Evolutionary conservation across 768 basidiomycete species (phyloP).

Genomic region (Mycena indigotica): DNA sequence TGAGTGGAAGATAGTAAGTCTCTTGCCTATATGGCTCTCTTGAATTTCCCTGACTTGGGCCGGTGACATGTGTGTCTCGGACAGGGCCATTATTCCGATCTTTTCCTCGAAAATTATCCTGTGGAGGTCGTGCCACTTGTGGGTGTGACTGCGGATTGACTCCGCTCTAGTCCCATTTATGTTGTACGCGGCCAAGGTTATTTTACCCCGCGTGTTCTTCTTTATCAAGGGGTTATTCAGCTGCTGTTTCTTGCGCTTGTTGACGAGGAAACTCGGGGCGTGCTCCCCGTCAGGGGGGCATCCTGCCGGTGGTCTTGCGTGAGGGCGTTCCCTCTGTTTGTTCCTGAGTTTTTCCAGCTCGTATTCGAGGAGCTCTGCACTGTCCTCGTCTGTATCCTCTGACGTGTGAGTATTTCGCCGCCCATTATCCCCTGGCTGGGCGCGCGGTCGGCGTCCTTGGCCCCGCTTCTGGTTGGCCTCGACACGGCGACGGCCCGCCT

Average conservation of each 20-base stretch:
- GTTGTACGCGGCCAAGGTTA: neutral
- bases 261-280: constrained; percentile 5
- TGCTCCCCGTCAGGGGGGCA: constrained; percentile 3
- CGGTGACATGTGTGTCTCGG: constrained; percentile 5
- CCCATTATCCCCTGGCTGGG: no score
- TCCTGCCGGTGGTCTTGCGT: neutral
- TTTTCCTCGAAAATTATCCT: constrained; percentile 6
- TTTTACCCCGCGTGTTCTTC: neutral
- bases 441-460: no score
- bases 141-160: neutral
- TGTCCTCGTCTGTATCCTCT: neutral
- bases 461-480: no score
- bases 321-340: neutral
- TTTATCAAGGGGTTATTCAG: neutral
- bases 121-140: constrained; percentile 12
- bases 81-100: neutral
- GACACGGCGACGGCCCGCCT: no score
- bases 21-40: neutral
- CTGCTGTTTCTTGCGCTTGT: neutral
- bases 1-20: neutral
- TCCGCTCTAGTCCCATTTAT: neutral
- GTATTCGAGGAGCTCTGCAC: neutral
- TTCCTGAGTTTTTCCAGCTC: neutral
- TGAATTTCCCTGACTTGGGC: constrained; percentile 3
- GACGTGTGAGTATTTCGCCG: no score